Evolutionary conservation across 495 filamentous ascomycete genomes (phyloP), one percentile per base, ranked within the genome.

Genomic region (Hyaloscypha finlandica): DNA sequence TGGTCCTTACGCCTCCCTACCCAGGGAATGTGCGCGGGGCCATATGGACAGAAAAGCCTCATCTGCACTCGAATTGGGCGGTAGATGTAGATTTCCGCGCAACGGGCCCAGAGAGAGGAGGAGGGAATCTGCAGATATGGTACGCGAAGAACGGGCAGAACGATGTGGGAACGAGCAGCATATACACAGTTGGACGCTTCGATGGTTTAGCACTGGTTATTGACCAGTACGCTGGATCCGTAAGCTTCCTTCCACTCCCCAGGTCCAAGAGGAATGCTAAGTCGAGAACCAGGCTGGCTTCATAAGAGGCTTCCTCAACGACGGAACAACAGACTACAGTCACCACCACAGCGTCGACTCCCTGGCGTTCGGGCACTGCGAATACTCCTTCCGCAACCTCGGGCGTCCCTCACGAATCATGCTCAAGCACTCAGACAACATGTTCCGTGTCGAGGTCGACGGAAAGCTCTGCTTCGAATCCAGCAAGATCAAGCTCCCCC

Each of bases 71-170:
- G 20, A 85, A 89, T 76, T 99, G 93, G 93, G 84, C 84, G 12
- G 86, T 87, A 39, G 92, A 96, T 70, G 81, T 97, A 69, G 87
- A 93, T 71, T 98, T 98, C 80, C 87, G 95, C 67, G 92, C 88
- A 8, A 92, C 85, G 59, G 95, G 95, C 4, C 90, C 88, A 16
- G 95, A 98, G 76, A 82, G 92, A 71, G 92, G 87, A 37, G 86
- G 90, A 33, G 95, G 95, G 54, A 97, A 96, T 78, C 83, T 99
- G 66, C 92, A 97, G 74, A 80, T 99, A 69, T 99, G 96, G 96
- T 92, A 94, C 75, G 87, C 86, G 20, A 89, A 90, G 68, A 86
- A 91, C 61, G 92, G 91, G 55, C 79, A 84, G 68, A 75, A 80
- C 69, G 80, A 79, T 22, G 79, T 96, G 62, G 88, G 88, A 59